A percentile compares a stretch with the other conserved stretches of the same genome.
Conservation (phyloP, 2,329 filamentous ascomycete species). For the Gaeumannomyces tritici region DNA sequence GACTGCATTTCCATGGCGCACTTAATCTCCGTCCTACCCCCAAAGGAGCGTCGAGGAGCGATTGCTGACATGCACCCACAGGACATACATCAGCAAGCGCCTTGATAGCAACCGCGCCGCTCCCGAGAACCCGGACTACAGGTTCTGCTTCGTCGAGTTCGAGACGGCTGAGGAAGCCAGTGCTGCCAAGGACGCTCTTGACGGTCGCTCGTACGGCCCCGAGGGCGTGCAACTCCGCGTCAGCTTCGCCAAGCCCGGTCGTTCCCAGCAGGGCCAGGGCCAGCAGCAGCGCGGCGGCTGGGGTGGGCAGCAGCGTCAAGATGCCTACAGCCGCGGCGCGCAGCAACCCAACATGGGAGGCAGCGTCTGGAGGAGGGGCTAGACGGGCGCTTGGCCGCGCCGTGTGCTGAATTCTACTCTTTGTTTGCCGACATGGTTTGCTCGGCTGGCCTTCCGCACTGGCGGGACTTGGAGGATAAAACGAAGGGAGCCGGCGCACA, state of each 20-base stretch:
- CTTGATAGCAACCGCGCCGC: slow-evolving; percentile 40
- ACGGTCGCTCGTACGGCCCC: slow-evolving; percentile 14
- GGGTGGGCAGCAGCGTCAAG: not conserved
- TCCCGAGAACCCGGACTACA: slow-evolving; percentile 34
- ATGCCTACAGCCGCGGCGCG: not conserved
- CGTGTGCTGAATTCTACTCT: not conserved
- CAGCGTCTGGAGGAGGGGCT: not conserved
- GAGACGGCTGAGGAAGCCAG: slow-evolving; percentile 42
- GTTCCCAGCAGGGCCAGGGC: not conserved
- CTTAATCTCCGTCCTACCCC: too few relatives aligned
- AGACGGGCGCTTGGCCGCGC: not conserved
- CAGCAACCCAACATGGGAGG: not conserved
- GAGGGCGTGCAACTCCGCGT: not conserved
- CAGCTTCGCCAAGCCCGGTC: slow-evolving; percentile 1
- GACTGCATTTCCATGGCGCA: too few relatives aligned
- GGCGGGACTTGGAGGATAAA: not conserved
- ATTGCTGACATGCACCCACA: not conserved
- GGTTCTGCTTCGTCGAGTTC: slow-evolving; percentile 61
- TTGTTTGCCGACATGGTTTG: not conserved
- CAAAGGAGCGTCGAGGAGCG: too few relatives aligned
- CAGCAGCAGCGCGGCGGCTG: not conserved
- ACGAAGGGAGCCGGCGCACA: not conserved
- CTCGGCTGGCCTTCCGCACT: not conserved
- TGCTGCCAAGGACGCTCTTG: slow-evolving; percentile 34
- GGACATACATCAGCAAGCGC: slow-evolving; percentile 31